Percentiles rank a stretch among this genome's conserved stretches.
Conservation (phyloP, 345 rosid genomes). For the Toxicodendron radicans region DNA sequence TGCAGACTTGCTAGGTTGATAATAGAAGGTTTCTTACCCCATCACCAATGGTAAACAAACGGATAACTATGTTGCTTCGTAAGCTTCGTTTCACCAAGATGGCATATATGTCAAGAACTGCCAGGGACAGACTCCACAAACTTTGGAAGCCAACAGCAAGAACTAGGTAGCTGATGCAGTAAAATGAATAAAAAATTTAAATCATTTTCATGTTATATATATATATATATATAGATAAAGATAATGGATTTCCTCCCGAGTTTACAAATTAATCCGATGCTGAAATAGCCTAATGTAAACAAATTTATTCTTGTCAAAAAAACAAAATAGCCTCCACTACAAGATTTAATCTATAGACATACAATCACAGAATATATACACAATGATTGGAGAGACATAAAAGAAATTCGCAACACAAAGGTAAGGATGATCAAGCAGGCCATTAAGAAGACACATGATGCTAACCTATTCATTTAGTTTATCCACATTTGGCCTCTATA, state of each 20-base stretch:
- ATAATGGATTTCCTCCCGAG: neutral
- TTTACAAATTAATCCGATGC: too few species aligned
- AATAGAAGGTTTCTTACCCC: conserved; percentile 52
- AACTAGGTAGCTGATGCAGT: conserved; percentile 61
- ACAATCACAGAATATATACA: neutral
- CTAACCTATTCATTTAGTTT: neutral
- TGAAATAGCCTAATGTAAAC: too few species aligned
- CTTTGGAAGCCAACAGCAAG: conserved; percentile 69
- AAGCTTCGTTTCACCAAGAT: conserved; percentile 69
- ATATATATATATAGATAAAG: neutral
- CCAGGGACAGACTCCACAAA: conserved; percentile 73
- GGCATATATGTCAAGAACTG: conserved; percentile 61
- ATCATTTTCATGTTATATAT: neutral
- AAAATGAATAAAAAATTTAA: conserved; percentile 12
- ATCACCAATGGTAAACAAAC: conserved; percentile 69
- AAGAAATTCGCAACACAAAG: neutral
- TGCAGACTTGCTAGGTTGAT: conserved; percentile 9
- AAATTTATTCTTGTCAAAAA: neutral
- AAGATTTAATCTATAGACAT: neutral
- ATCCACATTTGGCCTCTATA: neutral
- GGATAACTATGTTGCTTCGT: conserved; percentile 40
- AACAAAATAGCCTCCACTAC: neutral
- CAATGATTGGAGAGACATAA: neutral
- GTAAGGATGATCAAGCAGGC: neutral
- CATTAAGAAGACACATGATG: neutral